Percentiles rank a stretch among this genome's conserved stretches.
Conservation (phyloP, 2,329 filamentous ascomycete species). For the Coniella lustricola region DNA sequence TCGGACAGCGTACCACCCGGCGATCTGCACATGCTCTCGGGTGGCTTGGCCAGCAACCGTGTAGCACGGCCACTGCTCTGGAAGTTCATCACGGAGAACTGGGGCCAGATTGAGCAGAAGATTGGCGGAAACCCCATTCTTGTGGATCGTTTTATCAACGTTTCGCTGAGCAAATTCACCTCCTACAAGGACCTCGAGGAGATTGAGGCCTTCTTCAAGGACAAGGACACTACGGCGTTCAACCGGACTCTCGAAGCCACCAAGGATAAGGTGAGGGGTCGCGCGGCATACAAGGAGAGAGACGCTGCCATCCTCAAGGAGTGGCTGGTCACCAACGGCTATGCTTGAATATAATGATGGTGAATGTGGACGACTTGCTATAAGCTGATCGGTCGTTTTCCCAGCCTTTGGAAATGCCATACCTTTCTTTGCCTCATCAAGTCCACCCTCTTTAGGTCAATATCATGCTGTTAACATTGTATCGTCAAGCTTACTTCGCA, state of each 20-base stretch:
- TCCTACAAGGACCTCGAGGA: constrained; percentile 63
- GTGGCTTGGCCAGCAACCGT: constrained; percentile 64
- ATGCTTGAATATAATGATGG: constrained; percentile 18
- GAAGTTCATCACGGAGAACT: constrained; percentile 80
- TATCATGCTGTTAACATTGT: no score
- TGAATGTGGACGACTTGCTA: no score
- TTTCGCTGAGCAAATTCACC: constrained; percentile 72
- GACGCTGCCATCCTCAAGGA: constrained; percentile 67
- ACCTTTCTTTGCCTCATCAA: no score
- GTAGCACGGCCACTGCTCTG: constrained; percentile 70
- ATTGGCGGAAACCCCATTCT: constrained; percentile 75
- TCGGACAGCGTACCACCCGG: constrained; percentile 67
- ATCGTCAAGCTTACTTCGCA: no score
- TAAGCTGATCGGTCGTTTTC: neutral
- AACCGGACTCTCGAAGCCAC: constrained; percentile 81
- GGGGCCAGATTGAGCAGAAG: constrained; percentile 63
- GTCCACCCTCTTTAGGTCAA: no score
- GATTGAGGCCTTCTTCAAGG: constrained; percentile 76
- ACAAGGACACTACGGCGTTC: constrained; percentile 79
- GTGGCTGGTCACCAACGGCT: constrained; percentile 60
- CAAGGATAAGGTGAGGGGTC: constrained; percentile 75
- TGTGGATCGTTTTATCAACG: constrained; percentile 79
- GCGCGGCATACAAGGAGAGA: constrained; percentile 73
- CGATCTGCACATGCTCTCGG: constrained; percentile 80
- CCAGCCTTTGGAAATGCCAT: no score